Evolutionary conservation across 2,329 filamentous ascomycete species (phyloP).

Genomic region (Claviceps sorghi): DNA sequence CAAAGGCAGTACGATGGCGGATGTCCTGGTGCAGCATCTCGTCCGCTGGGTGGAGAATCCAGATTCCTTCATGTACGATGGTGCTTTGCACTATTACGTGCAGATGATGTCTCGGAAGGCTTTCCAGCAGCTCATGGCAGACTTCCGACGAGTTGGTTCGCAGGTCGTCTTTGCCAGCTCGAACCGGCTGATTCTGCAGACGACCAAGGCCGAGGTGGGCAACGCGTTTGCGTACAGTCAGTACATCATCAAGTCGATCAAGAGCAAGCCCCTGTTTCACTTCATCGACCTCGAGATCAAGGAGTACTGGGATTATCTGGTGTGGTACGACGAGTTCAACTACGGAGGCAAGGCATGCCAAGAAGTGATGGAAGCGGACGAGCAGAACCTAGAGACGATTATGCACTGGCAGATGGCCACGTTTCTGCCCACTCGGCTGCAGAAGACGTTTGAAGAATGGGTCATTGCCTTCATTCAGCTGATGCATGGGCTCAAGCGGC

Average conservation of each 20-base stretch:
- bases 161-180: slow-evolving; percentile 91
- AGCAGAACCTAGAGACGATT: slow-evolving; percentile 72
- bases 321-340: slow-evolving; percentile 99
- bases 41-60: slow-evolving; percentile 95
- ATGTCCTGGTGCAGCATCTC: slow-evolving; percentile 92
- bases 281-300: slow-evolving; percentile 96
- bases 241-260: slow-evolving; percentile 96
- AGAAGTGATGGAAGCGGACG: slow-evolving; percentile 56
- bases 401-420: slow-evolving; percentile 98
- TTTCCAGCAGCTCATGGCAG: slow-evolving; percentile 89
- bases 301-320: slow-evolving; percentile 97
- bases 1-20: slow-evolving; percentile 81
- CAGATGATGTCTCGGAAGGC: slow-evolving; percentile 98
- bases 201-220: slow-evolving; percentile 88
- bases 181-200: slow-evolving; percentile 81
- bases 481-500: slow-evolving; percentile 77
- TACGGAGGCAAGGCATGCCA: slow-evolving; percentile 89
- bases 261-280: slow-evolving; percentile 86
- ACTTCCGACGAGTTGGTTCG: slow-evolving; percentile 88
- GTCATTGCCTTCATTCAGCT: slow-evolving; percentile 87
- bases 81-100: slow-evolving; percentile 88
- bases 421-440: slow-evolving; percentile 68
- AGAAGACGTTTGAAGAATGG: slow-evolving; percentile 81
- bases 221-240: slow-evolving; percentile 95
- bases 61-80: slow-evolving; percentile 88